These are phyloP conservation scores for Ceratobasidium theobromae DNA, from an alignment of 1,284 basidiomycete genomes.

Conservation along the genomic window DNA sequence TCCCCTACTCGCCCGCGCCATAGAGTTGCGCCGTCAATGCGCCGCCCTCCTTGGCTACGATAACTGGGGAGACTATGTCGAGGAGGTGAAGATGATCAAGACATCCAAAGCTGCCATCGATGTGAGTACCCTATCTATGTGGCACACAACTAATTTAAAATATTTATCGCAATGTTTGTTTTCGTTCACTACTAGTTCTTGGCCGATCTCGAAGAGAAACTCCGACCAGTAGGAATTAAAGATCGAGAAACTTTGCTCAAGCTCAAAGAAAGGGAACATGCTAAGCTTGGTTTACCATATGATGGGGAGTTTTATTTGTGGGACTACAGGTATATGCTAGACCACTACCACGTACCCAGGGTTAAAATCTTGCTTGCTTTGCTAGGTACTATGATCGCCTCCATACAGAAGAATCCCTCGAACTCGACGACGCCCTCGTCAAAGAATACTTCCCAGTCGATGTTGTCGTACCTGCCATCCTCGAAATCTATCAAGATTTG, in stretches of 20 bases:
- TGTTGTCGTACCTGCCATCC: conserved; percentile 74
- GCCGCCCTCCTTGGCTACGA: conserved; percentile 66
- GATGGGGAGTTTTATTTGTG: conserved; percentile 71
- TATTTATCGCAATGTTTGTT: background rate
- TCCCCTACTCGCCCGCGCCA: conserved; percentile 62
- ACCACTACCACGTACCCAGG: background rate
- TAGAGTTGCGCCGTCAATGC: conserved; percentile 68
- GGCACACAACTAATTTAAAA: conserved; percentile 15
- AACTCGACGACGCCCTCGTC: conserved; percentile 70
- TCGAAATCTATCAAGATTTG: conserved; percentile 77
- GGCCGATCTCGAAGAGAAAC: conserved; percentile 67
- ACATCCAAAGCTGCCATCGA: conserved; percentile 58
- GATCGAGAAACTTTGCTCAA: conserved; percentile 66
- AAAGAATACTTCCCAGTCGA: conserved; percentile 86
- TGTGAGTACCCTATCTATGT: too few species aligned
- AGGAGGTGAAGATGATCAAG: conserved; percentile 85
- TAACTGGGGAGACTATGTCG: conserved; percentile 80
- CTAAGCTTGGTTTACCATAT: conserved; percentile 56
- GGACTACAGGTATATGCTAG: conserved; percentile 54
- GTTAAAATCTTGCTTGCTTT: too few species aligned
- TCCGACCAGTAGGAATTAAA: conserved; percentile 68
- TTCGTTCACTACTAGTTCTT: conserved; percentile 53
- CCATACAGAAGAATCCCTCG: conserved; percentile 63
- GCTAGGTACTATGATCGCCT: conserved; percentile 70
- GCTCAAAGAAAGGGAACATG: conserved; percentile 71